phyloP scores from a whole-genome alignment of 2,329 filamentous ascomycete species.

The Paecilomyces dactylethromorphus region DNA sequence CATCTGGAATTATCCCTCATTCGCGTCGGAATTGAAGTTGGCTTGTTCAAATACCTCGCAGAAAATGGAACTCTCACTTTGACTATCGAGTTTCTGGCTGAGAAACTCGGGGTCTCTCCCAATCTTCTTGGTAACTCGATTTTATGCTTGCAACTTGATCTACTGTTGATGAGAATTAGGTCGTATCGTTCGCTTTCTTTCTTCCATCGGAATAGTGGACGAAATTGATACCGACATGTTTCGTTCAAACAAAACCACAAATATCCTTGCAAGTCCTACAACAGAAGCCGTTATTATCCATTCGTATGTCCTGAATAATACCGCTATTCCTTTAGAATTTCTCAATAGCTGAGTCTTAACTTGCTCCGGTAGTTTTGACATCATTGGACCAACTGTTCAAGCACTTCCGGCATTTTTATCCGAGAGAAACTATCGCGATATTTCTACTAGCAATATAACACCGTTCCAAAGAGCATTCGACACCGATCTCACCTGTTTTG shows the following conservation, averaged over 20 bases:
- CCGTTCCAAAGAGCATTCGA: conserved; percentile 24
- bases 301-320: conserved; percentile 4
- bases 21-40: conserved; percentile 13
- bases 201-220: conserved; percentile 10
- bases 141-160: neutral
- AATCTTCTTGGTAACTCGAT: conserved; percentile 8
- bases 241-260: conserved; percentile 13
- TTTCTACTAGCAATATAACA: conserved; percentile 15
- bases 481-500: conserved; percentile 19
- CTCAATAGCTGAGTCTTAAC: conserved; percentile 6
- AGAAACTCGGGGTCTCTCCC: conserved; percentile 7
- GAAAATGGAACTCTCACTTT: conserved; percentile 5
- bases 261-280: conserved; percentile 8
- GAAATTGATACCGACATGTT: conserved; percentile 11
- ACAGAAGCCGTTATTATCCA: conserved; percentile 10
- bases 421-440: conserved; percentile 20
- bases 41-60: conserved; percentile 11
- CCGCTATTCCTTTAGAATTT: conserved; percentile 2
- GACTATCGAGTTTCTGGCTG: conserved; percentile 8
- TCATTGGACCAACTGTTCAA: conserved; percentile 8
- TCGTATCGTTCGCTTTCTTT: conserved; percentile 17
- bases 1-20: neutral
- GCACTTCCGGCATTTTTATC: conserved; percentile 21
- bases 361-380: conserved; percentile 9
- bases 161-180: conserved; percentile 1